Conservation (phyloP, 2,329 filamentous ascomycete species). For the Colletotrichum sp. region DNA sequence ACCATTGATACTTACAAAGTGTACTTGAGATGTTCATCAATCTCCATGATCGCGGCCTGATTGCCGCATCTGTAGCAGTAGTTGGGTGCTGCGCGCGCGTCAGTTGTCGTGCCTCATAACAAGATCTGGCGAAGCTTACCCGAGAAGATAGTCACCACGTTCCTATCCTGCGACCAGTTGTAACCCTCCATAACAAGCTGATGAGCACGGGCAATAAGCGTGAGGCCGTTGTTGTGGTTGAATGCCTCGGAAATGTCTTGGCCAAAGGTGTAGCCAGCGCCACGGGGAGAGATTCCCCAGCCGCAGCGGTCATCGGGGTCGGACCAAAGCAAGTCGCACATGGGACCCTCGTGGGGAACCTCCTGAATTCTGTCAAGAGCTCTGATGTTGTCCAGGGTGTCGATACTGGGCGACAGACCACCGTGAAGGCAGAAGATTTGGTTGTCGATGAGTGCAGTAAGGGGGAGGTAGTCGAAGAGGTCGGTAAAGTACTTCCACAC, state of each 20-base stretch:
- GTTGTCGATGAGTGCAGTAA: conserved; percentile 97
- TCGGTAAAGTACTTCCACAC: conserved; percentile 99
- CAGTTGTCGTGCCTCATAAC: conserved; percentile 24
- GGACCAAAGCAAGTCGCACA: conserved; percentile 98
- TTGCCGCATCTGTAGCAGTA: conserved; percentile 99
- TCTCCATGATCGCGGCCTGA: conserved; percentile 99
- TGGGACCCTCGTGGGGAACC: conserved; percentile 96
- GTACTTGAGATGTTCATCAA: conserved; percentile 98
- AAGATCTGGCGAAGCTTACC: conserved; percentile 55
- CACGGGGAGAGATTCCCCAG: conserved; percentile 94
- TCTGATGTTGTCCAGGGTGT: conserved; percentile 94
- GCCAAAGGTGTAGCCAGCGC: conserved; percentile 93
- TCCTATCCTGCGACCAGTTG: conserved; percentile 98
- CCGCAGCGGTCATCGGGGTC: conserved; percentile 96
- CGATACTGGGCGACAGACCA: conserved; percentile 93
- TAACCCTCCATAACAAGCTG: conserved; percentile 99
- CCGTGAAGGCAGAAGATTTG: conserved; percentile 99
- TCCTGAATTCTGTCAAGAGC: conserved; percentile 97
- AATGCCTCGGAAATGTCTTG: conserved; percentile 99
- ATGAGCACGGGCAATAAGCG: conserved; percentile 93
- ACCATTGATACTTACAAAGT: conserved; percentile 76
- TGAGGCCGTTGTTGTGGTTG: conserved; percentile 98
- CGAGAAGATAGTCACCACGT: conserved; percentile 98
- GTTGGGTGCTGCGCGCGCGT: conserved; percentile 67
- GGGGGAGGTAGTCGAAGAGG: conserved; percentile 96